These are phyloP conservation scores for Moesziomyces sp. DNA, from an alignment of 1,284 basidiomycete genomes.

Conservation along the genomic window DNA sequence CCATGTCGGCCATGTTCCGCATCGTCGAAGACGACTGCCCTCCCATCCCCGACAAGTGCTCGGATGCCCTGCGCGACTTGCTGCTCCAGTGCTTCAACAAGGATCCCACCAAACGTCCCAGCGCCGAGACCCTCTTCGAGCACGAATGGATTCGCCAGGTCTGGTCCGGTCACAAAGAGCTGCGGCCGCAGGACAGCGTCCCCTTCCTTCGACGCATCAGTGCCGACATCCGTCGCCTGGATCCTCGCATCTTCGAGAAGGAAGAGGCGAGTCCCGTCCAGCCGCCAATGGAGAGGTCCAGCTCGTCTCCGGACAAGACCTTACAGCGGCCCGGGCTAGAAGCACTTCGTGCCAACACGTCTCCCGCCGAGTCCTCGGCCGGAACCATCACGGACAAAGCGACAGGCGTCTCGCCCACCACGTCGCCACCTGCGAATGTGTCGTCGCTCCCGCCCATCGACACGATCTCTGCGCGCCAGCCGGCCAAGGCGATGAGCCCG, in stretches of 20 bases:
- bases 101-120: constrained; percentile 81
- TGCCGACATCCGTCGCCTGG: constrained; percentile 78
- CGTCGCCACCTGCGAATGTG: constrained; percentile 9
- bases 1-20: constrained; percentile 78
- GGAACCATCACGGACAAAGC: constrained; percentile 18
- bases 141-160: constrained; percentile 88
- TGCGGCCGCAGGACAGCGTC: constrained; percentile 83
- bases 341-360: constrained; percentile 32
- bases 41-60: constrained; percentile 82
- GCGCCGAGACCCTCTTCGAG: constrained; percentile 83
- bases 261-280: constrained; percentile 10
- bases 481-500: constrained; percentile 5
- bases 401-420: constrained; percentile 17
- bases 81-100: constrained; percentile 86
- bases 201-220: constrained; percentile 91
- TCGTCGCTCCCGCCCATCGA: constrained; percentile 18
- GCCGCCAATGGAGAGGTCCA: constrained; percentile 45
- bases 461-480: constrained; percentile 4
- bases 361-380: constrained; percentile 26
- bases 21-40: constrained; percentile 92
- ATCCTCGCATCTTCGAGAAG: constrained; percentile 43
- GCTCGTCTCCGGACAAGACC: constrained; percentile 41
- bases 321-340: constrained; percentile 31
- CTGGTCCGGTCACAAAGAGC: constrained; percentile 77
- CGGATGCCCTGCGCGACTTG: constrained; percentile 80